Percentiles rank a stretch among this genome's conserved stretches.
Conservation (phyloP, 176 grass and related monocot species). For the Luzula sylvatica region DNA sequence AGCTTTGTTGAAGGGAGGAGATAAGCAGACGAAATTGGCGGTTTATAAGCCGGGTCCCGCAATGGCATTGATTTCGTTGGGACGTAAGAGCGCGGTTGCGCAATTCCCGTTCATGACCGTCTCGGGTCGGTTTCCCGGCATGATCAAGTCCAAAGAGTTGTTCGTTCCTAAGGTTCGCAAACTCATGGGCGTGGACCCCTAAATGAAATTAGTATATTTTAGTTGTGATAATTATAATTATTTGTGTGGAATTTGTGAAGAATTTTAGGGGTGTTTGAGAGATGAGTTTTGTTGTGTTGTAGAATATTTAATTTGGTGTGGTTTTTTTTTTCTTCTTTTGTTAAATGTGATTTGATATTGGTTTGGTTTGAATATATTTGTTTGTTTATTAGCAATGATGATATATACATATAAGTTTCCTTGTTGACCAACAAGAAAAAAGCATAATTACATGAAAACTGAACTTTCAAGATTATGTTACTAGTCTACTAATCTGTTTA, state of each 20-base stretch:
- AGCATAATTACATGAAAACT: too few species aligned
- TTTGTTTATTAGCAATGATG: too few species aligned
- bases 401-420: too few species aligned
- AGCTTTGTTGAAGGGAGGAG: slow-evolving; percentile 14
- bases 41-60: slow-evolving; percentile 8
- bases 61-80: slow-evolving; percentile 14
- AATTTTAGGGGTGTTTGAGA: too few species aligned
- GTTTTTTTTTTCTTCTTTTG: neutral
- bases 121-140: slow-evolving; percentile 3
- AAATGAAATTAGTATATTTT: too few species aligned
- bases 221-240: too few species aligned
- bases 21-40: slow-evolving; percentile 1
- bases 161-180: slow-evolving; percentile 7
- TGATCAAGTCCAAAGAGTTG: slow-evolving; percentile 27
- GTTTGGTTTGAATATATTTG: too few species aligned
- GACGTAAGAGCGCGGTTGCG: slow-evolving; percentile 13
- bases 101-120: slow-evolving; percentile 9
- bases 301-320: neutral
- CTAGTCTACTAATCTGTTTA: too few species aligned
- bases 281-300: too few species aligned
- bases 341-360: neutral
- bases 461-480: too few species aligned
- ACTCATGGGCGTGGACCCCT: slow-evolving; percentile 16
- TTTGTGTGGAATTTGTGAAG: too few species aligned
- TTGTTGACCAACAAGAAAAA: too few species aligned